Conservation (phyloP, 306 rosid species). For the Castanospermum australe region DNA sequence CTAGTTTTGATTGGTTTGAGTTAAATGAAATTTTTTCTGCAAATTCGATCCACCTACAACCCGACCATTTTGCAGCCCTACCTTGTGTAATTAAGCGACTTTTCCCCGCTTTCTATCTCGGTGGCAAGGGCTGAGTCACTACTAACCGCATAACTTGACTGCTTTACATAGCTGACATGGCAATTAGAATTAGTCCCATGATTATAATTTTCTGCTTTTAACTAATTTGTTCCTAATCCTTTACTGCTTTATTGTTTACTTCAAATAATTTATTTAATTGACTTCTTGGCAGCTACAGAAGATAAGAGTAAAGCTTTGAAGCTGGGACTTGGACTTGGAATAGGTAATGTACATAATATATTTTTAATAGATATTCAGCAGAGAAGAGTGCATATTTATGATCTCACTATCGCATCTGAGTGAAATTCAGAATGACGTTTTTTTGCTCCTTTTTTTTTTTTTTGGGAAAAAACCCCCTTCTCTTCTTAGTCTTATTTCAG, state of each 20-base stretch:
- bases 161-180: background rate
- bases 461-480: too few relatives aligned
- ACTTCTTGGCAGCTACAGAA: conserved; percentile 33
- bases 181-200: background rate
- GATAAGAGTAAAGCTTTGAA: background rate
- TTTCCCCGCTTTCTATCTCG: background rate
- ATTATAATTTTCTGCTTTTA: background rate
- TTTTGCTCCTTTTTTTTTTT: too few relatives aligned
- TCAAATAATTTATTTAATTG: background rate
- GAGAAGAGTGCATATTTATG: background rate
- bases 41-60: too few relatives aligned
- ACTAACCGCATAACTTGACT: background rate
- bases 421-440: too few relatives aligned
- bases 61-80: too few relatives aligned
- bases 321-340: conserved; percentile 49
- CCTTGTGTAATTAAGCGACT: background rate
- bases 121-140: background rate
- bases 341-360: conserved; percentile 40
- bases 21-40: too few relatives aligned
- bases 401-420: background rate
- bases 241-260: background rate
- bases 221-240: background rate
- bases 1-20: too few relatives aligned
- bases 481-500: too few relatives aligned
- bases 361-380: background rate